Conservation (phyloP, 176 grass and related monocot species). For the Elymus sibiricus region DNA sequence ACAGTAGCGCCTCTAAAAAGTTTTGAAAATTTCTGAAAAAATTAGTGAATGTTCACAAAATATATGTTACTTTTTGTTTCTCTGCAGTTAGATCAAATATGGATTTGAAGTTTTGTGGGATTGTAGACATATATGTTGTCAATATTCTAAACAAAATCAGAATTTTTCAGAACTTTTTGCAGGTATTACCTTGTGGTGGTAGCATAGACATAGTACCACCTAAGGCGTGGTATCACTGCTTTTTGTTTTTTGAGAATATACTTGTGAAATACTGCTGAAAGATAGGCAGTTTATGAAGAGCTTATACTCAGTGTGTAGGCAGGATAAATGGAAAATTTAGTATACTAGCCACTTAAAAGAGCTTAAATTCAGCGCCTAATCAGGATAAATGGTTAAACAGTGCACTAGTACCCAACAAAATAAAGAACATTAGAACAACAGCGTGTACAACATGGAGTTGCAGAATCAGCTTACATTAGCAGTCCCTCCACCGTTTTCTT, state of each 20-base stretch:
- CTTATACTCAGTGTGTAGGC: background rate
- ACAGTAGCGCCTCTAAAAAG: background rate
- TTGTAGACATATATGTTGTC: background rate
- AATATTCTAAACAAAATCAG: background rate
- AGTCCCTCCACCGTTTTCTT: slow-evolving; percentile 1
- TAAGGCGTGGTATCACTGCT: background rate
- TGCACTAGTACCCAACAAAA: background rate
- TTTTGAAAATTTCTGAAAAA: background rate
- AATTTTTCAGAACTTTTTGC: background rate
- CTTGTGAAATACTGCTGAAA: background rate
- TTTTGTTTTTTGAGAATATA: background rate
- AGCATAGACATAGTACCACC: background rate
- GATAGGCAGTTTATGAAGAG: background rate
- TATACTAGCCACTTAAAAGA: background rate
- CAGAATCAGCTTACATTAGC: slow-evolving; percentile 25
- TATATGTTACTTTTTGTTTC: background rate
- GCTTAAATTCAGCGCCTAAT: slow-evolving; percentile 1
- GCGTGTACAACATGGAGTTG: background rate
- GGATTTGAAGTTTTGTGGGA: background rate
- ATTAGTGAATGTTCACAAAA: background rate
- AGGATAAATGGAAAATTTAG: background rate
- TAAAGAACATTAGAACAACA: background rate
- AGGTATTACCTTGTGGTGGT: background rate
- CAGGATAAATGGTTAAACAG: background rate
- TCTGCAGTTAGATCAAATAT: background rate